phyloP scores from a whole-genome alignment of 441 rosid genomes.

The Aquilaria agallochum region DNA sequence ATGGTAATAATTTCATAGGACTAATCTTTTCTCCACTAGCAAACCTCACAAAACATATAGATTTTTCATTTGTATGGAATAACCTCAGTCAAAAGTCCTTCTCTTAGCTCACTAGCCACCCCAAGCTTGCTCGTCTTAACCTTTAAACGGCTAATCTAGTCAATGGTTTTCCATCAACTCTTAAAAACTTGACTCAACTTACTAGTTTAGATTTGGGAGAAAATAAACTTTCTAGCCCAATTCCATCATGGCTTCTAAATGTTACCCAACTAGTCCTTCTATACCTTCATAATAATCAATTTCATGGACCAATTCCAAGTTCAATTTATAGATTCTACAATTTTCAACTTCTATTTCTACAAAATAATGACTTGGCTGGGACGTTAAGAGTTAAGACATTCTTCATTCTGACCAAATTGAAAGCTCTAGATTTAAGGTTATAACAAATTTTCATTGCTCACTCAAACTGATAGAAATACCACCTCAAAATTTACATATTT shows the following conservation, averaged over 20 bases:
- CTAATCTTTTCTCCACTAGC: constrained; percentile 1
- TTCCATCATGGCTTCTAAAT: constrained; percentile 12
- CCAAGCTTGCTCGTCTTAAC: constrained; percentile 1
- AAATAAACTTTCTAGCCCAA: constrained; percentile 8
- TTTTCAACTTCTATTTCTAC: constrained; percentile 2
- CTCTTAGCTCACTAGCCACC: constrained; percentile 5
- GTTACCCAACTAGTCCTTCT: constrained; percentile 1
- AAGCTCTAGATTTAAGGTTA: background rate
- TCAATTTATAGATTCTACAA: constrained; percentile 3
- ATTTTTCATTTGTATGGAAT: constrained; percentile 8
- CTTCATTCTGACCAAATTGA: constrained; percentile 2
- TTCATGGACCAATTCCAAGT: constrained; percentile 9
- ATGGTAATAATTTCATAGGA: background rate
- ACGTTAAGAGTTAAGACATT: background rate
- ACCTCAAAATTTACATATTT: background rate
- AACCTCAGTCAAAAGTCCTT: background rate
- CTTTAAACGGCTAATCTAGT: background rate
- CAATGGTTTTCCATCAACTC: constrained; percentile 14
- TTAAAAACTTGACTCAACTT: constrained; percentile 19
- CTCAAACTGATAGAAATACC: background rate
- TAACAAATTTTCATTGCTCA: constrained; percentile 1
- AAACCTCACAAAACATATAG: background rate
- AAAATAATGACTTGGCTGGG: background rate
- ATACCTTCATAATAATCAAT: background rate
- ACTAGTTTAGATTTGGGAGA: rapidly evolving